Percentiles rank a stretch among this genome's conserved stretches.
phyloP scores from a whole-genome alignment of 176 grass and related monocot species.

The Puya raimondii region DNA sequence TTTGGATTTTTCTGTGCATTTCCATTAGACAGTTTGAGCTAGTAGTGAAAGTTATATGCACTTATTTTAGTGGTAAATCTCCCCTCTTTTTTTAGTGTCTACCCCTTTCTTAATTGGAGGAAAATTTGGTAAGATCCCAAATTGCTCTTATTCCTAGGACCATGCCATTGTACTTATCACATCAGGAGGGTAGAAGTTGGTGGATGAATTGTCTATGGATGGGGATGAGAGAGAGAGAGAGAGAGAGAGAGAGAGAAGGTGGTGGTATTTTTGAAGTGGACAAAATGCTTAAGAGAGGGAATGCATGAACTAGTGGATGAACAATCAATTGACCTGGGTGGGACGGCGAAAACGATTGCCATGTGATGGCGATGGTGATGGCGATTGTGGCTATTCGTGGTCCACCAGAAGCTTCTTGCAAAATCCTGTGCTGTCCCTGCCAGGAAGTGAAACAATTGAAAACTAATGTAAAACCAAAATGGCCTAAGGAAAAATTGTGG shows the following conservation, averaged over 20 bases:
- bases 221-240: conserved; percentile 3
- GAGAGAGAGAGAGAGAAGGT: neutral
- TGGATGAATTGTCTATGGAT: conserved; percentile 25
- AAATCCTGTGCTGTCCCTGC: neutral
- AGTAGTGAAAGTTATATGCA: neutral
- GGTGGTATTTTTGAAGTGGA: conserved; percentile 20
- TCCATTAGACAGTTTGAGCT: neutral
- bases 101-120: conserved; percentile 7
- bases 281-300: conserved; percentile 10
- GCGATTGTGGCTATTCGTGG: neutral
- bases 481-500: neutral
- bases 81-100: neutral
- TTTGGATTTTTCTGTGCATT: neutral
- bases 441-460: neutral
- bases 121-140: conserved; percentile 21
- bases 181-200: conserved; percentile 26
- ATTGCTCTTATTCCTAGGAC: conserved; percentile 22
- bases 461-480: neutral
- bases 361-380: conserved; percentile 11
- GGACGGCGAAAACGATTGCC: neutral
- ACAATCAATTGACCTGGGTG: neutral
- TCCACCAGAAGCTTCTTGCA: neutral
- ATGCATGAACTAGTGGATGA: neutral
- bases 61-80: neutral
- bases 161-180: conserved; percentile 26